These are phyloP conservation scores for Pelargonium cotyledonis DNA, from an alignment of 441 rosid genomes.

Conservation along the genomic window DNA sequence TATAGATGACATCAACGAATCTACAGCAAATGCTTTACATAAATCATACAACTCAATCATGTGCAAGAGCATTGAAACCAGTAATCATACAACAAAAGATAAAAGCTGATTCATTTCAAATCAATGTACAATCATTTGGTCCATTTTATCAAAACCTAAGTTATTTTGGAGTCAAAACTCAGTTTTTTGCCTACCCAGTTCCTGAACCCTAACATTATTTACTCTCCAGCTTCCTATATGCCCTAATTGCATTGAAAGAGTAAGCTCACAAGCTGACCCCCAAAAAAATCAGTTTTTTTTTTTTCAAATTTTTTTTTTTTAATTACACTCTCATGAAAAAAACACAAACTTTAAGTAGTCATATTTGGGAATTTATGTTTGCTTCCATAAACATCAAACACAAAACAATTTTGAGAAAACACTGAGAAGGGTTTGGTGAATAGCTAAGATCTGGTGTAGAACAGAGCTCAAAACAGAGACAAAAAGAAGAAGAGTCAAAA, in stretches of 20 bases:
- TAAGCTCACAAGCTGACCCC: slow-evolving; percentile 1
- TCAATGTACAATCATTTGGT: neutral
- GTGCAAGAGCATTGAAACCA: neutral
- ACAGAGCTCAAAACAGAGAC: neutral
- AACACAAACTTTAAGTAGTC: neutral
- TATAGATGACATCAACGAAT: too few relatives aligned
- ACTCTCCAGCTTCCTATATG: too few relatives aligned
- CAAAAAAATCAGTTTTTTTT: too few relatives aligned
- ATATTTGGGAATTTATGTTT: neutral
- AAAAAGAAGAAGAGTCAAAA: neutral
- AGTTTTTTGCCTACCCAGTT: neutral
- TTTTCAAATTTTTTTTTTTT: neutral
- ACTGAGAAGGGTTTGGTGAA: neutral
- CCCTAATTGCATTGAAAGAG: neutral
- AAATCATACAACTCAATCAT: neutral
- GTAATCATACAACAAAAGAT: neutral
- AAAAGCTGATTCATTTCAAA: neutral
- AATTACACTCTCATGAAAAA: neutral
- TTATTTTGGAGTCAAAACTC: neutral
- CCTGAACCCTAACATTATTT: neutral
- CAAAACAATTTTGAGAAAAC: neutral
- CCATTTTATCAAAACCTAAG: neutral
- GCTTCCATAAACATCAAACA: neutral
- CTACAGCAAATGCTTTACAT: too few relatives aligned
- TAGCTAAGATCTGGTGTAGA: neutral